These are phyloP conservation scores for Colletotrichum cuscutae DNA, from an alignment of 2,329 filamentous ascomycete genomes.

Conservation along the genomic window DNA sequence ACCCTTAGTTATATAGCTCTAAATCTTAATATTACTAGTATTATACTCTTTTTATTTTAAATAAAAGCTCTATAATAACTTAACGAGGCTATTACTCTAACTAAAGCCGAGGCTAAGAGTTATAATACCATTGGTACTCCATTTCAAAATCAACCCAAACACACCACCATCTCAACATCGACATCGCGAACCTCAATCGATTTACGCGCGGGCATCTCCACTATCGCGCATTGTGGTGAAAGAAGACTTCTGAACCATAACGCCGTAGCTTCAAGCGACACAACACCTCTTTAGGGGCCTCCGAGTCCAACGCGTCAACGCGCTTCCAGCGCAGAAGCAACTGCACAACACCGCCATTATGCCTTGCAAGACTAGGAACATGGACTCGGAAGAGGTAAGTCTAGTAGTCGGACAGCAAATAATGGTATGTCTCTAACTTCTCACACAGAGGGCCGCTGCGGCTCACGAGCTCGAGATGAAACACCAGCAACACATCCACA, in stretches of 20 bases:
- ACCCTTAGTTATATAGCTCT: too few species aligned
- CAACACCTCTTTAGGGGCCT: neutral
- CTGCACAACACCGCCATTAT: constrained; percentile 8
- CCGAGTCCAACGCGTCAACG: neutral
- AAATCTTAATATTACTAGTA: too few species aligned
- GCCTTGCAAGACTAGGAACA: constrained; percentile 34
- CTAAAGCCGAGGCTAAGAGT: too few species aligned
- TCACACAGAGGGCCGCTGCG: constrained; percentile 53
- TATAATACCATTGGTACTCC: neutral
- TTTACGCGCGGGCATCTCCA: constrained; percentile 6
- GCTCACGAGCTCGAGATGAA: constrained; percentile 73
- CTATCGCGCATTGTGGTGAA: neutral
- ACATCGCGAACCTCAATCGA: neutral
- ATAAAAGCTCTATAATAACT: too few species aligned
- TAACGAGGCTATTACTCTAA: too few species aligned
- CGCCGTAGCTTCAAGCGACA: neutral
- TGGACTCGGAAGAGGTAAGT: constrained; percentile 34
- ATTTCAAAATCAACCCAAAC: constrained; percentile 18
- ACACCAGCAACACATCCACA: constrained; percentile 73
- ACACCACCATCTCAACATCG: constrained; percentile 8
- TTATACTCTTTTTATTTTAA: too few species aligned
- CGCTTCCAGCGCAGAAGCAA: constrained; percentile 27
- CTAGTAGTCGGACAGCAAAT: neutral
- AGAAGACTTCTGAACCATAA: neutral
- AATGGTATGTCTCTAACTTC: neutral